phyloP scores from a whole-genome alignment of 2,329 filamentous ascomycete species.

The Lasiodiplodia sp. region DNA sequence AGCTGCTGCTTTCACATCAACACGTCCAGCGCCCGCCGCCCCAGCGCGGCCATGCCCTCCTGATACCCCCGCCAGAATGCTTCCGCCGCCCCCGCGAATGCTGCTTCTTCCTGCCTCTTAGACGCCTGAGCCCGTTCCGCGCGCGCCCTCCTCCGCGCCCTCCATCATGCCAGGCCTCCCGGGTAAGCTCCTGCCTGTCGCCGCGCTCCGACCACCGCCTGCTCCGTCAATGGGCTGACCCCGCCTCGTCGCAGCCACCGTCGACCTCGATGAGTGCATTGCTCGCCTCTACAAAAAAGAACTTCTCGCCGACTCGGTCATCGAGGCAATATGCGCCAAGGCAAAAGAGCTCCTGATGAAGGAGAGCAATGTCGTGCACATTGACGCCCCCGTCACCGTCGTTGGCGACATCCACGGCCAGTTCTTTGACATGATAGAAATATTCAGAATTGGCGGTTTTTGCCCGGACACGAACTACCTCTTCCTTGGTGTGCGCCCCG shows the following conservation, averaged over 20 bases:
- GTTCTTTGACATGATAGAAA: constrained; percentile 99
- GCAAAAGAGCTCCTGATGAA: constrained; percentile 99
- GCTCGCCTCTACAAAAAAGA: constrained; percentile 96
- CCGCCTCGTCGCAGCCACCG: constrained; percentile 70
- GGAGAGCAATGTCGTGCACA: constrained; percentile 99
- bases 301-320: constrained; percentile 93
- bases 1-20: not conserved
- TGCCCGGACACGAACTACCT: constrained; percentile 99
- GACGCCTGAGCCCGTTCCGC: constrained; percentile 44
- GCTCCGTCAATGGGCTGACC: constrained; percentile 12
- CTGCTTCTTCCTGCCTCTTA: constrained; percentile 32
- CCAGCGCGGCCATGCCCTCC: constrained; percentile 22
- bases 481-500: constrained; percentile 75
- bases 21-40: not conserved
- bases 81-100: constrained; percentile 24
- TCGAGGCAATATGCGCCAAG: constrained; percentile 99
- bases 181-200: constrained; percentile 43
- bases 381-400: constrained; percentile 92
- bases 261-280: constrained; percentile 99
- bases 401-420: constrained; percentile 99
- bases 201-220: constrained; percentile 1
- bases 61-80: constrained; percentile 26
- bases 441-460: constrained; percentile 97
- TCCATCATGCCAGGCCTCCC: constrained; percentile 58
- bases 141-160: constrained; percentile 32